phyloP scores from a whole-genome alignment of 2,329 filamentous ascomycete species.

The Aspergillus japonicus region DNA sequence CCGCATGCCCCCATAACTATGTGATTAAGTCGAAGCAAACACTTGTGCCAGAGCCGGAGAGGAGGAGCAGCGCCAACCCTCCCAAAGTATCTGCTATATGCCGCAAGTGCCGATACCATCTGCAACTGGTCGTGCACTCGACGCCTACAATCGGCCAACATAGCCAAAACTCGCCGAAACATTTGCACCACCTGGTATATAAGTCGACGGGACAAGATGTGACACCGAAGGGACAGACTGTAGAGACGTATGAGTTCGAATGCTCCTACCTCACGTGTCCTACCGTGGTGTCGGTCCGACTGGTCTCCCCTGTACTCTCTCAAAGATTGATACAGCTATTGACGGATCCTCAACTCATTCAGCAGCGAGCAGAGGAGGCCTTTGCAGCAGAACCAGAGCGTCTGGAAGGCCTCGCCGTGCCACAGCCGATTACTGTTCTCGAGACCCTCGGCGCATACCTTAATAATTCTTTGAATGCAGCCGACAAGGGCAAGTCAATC shows the following conservation, averaged over 20 bases:
- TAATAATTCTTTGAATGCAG: constrained; percentile 54
- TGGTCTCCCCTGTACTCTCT: constrained; percentile 54
- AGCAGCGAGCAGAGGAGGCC: constrained; percentile 54
- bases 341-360: constrained; percentile 53
- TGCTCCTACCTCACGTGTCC: constrained; percentile 62
- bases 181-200: constrained; percentile 62
- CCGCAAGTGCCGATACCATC: constrained; percentile 60
- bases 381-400: constrained; percentile 54
- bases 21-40: constrained; percentile 58
- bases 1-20: constrained; percentile 61
- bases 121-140: constrained; percentile 58
- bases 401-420: constrained; percentile 52
- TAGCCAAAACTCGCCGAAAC: constrained; percentile 51
- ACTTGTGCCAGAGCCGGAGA: constrained; percentile 43
- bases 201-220: constrained; percentile 34
- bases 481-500: constrained; percentile 54
- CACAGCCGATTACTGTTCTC: constrained; percentile 55
- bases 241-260: constrained; percentile 53
- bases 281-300: constrained; percentile 52
- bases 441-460: constrained; percentile 60
- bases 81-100: constrained; percentile 63
- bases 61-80: constrained; percentile 43
- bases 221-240: constrained; percentile 33
- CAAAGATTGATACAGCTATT: constrained; percentile 52
- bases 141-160: constrained; percentile 40